These are phyloP conservation scores for Geranium brycei DNA, from an alignment of 345 rosid species.

Conservation along the genomic window DNA sequence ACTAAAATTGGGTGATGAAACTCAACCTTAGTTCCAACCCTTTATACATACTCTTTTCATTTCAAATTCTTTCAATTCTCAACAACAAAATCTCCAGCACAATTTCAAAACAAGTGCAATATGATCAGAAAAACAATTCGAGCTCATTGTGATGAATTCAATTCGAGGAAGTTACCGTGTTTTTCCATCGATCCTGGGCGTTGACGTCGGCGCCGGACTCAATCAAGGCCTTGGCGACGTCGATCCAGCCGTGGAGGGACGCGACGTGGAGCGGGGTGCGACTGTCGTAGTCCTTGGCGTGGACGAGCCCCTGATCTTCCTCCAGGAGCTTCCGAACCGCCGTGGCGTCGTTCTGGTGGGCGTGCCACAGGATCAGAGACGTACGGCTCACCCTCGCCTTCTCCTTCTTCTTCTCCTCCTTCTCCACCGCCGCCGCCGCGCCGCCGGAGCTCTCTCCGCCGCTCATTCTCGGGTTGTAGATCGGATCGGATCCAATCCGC, in stretches of 20 bases:
- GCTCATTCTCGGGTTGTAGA: conserved; percentile 18
- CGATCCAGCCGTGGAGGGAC: conserved; percentile 91
- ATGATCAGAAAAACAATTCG: not conserved
- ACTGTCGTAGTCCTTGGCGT: conserved; percentile 80
- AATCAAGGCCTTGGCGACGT: conserved; percentile 72
- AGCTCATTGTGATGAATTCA: not conserved
- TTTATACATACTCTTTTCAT: too few relatives aligned
- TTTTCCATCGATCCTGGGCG: conserved; percentile 99
- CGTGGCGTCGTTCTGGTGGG: conserved; percentile 83
- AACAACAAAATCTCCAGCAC: too few relatives aligned
- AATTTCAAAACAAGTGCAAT: too few relatives aligned
- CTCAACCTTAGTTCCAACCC: too few relatives aligned
- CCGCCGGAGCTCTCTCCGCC: conserved; percentile 15
- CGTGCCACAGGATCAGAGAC: conserved; percentile 90
- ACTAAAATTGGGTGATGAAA: too few relatives aligned
- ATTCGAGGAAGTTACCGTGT: conserved; percentile 37
- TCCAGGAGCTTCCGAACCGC: conserved; percentile 86
- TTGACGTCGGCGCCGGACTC: conserved; percentile 93
- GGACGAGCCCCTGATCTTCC: conserved; percentile 77
- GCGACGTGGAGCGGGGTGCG: conserved; percentile 96
- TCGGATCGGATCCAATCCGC: conserved; percentile 1
- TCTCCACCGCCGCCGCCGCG: conserved; percentile 18
- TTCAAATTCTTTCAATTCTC: too few relatives aligned
- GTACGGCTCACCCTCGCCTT: conserved; percentile 97
- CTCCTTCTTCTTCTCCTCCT: conserved; percentile 68